These are phyloP conservation scores for Prunus campanulata DNA, from an alignment of 306 rosid species.

Conservation along the genomic window DNA sequence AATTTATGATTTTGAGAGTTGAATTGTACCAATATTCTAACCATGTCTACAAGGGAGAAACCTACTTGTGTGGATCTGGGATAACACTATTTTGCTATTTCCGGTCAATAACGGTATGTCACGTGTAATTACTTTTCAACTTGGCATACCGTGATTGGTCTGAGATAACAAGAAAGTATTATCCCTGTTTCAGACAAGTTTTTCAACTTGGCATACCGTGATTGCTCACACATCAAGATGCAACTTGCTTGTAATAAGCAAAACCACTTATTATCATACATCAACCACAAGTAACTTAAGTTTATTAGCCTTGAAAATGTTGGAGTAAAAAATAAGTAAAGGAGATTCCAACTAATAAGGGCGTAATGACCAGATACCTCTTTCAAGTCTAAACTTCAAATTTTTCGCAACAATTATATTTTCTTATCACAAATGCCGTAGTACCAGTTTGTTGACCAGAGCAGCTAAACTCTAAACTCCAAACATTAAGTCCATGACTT, in stretches of 20 bases:
- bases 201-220: no score
- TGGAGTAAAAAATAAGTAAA: neutral
- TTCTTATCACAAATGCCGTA: conserved; percentile 26
- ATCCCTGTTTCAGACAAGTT: no score
- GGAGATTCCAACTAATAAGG: neutral
- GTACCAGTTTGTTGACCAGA: neutral
- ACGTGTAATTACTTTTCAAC: no score
- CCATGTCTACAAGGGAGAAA: no score
- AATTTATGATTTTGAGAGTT: no score
- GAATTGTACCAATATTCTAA: no score
- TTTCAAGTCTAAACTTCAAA: conserved; percentile 15
- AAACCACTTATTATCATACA: neutral
- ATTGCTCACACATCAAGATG: neutral
- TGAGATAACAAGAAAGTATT: no score
- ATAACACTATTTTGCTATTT: no score
- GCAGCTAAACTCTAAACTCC: conserved; percentile 82
- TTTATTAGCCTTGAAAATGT: neutral
- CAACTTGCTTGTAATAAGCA: conserved; percentile 2
- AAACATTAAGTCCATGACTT: conserved; percentile 92
- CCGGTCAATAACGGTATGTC: no score
- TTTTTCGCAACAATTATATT: conserved; percentile 24
- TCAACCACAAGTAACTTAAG: neutral
- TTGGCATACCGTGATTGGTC: no score
- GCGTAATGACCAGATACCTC: neutral
- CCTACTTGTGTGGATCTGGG: no score